A percentile compares a stretch with the other conserved stretches of the same genome.
Evolutionary conservation across 2,329 filamentous ascomycete species (phyloP).

Genomic region (Harringtonia aguacate): DNA sequence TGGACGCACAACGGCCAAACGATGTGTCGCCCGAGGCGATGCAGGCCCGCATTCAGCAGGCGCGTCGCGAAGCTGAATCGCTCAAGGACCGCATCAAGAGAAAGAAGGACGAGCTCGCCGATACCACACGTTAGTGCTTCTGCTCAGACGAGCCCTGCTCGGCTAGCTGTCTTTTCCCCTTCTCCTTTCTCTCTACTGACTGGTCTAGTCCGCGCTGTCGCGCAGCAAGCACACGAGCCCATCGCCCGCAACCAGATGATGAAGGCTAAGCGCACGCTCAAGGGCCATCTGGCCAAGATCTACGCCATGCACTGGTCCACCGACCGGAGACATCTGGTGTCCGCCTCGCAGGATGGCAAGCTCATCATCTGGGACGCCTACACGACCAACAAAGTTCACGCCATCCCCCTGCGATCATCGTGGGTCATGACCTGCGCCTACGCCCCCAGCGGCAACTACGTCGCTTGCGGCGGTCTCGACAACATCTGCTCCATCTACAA

Average conservation of each 20-base stretch:
- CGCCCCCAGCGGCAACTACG: conserved; percentile 94
- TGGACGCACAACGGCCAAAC: conserved; percentile 47
- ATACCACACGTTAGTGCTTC: conserved; percentile 77
- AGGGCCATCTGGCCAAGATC: conserved; percentile 97
- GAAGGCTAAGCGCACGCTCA: conserved; percentile 94
- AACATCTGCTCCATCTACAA: conserved; percentile 99
- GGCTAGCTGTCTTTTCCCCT: background rate
- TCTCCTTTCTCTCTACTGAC: conserved; percentile 1
- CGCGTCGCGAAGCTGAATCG: conserved; percentile 93
- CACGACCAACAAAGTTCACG: conserved; percentile 98
- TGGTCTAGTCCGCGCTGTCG: conserved; percentile 72
- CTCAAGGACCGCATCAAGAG: conserved; percentile 98
- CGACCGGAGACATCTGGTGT: conserved; percentile 91
- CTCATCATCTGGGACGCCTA: conserved; percentile 99
- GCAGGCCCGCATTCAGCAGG: conserved; percentile 86
- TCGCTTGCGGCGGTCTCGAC: conserved; percentile 95
- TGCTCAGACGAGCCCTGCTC: conserved; percentile 9
- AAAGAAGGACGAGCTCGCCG: conserved; percentile 98
- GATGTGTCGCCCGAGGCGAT: conserved; percentile 66
- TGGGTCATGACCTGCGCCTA: conserved; percentile 99
- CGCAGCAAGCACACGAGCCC: conserved; percentile 82
- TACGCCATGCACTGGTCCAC: conserved; percentile 99
- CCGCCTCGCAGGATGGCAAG: conserved; percentile 97
- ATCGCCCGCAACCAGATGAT: conserved; percentile 86
- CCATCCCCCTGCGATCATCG: conserved; percentile 90